Percentiles rank a stretch among this genome's conserved stretches.
These are phyloP conservation scores for Pochonia chlamydosporia DNA, from an alignment of 2,329 filamentous ascomycete genomes.

Conservation along the genomic window DNA sequence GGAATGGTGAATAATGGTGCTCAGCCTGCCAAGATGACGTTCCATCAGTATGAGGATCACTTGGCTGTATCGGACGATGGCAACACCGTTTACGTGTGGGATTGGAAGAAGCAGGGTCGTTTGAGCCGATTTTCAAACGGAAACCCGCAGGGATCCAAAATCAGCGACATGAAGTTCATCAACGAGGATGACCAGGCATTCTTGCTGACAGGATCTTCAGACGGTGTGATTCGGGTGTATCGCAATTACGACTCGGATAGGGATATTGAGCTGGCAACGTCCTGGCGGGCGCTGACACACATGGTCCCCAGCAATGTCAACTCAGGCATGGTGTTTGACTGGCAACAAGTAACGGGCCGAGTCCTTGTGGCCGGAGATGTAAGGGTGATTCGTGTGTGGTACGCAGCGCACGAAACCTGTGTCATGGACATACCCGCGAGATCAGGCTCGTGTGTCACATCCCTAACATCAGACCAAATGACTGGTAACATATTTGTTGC, in stretches of 20 bases:
- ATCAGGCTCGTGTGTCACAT: constrained; percentile 92
- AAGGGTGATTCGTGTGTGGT: constrained; percentile 93
- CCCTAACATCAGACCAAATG: constrained; percentile 93
- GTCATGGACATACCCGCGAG: constrained; percentile 90
- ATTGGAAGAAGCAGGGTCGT: constrained; percentile 74
- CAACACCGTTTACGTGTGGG: constrained; percentile 88
- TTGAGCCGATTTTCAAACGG: constrained; percentile 88
- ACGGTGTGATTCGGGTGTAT: constrained; percentile 91
- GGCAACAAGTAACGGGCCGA: constrained; percentile 95
- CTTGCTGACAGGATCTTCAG: constrained; percentile 89
- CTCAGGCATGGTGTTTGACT: constrained; percentile 94
- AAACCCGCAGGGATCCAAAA: constrained; percentile 83
- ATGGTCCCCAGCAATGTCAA: constrained; percentile 92
- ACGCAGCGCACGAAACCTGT: constrained; percentile 88
- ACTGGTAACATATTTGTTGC: constrained; percentile 94
- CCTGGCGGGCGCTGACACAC: constrained; percentile 88
- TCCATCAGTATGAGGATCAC: constrained; percentile 97
- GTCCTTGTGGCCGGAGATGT: constrained; percentile 95
- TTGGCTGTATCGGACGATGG: constrained; percentile 89
- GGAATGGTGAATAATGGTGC: constrained; percentile 84
- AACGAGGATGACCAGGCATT: constrained; percentile 97
- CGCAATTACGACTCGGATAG: constrained; percentile 78
- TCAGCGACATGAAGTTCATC: constrained; percentile 94
- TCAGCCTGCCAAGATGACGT: constrained; percentile 88
- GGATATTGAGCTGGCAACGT: constrained; percentile 77